These are phyloP conservation scores for Debaryomyces psychrophilus DNA, from an alignment of 1,139 yeast genomes.

Conservation along the genomic window DNA sequence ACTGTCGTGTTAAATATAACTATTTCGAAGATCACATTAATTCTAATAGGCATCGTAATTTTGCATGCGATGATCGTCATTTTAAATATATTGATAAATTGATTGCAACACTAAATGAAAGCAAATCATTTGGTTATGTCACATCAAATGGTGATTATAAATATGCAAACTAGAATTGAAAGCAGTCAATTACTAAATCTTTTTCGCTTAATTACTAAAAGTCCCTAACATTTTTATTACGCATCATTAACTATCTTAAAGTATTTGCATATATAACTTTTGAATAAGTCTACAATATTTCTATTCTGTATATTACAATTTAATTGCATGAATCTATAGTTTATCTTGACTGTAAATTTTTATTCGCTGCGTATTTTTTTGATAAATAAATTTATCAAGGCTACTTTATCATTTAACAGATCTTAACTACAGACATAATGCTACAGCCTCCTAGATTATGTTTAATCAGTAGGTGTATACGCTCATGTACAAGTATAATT, in stretches of 20 bases:
- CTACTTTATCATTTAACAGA: background rate
- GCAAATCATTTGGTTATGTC: slow-evolving; percentile 44
- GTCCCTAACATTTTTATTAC: slow-evolving; percentile 2
- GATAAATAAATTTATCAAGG: background rate
- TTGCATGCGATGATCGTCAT: slow-evolving; percentile 73
- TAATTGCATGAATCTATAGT: slow-evolving; percentile 7
- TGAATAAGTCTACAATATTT: slow-evolving; percentile 3
- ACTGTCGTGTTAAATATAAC: slow-evolving; percentile 85
- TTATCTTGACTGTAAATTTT: background rate
- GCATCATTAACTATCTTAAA: background rate
- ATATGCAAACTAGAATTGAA: slow-evolving; percentile 18
- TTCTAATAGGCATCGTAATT: slow-evolving; percentile 73
- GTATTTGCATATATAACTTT: slow-evolving; percentile 9
- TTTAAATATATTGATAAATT: slow-evolving; percentile 78
- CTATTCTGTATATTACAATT: slow-evolving; percentile 8
- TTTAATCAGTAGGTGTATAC: background rate
- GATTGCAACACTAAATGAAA: slow-evolving; percentile 52
- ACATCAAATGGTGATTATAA: slow-evolving; percentile 50
- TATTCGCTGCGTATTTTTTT: slow-evolving; percentile 2
- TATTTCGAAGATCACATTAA: slow-evolving; percentile 75
- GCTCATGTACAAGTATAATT: background rate
- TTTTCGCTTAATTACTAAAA: background rate
- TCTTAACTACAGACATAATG: background rate
- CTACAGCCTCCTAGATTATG: slow-evolving; percentile 3
- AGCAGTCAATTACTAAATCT: background rate